Evolutionary conservation across 2,329 filamentous ascomycete species (phyloP), one percentile per base, ranked within the genome.

Genomic region (Ophidiomyces ophidiicola): DNA sequence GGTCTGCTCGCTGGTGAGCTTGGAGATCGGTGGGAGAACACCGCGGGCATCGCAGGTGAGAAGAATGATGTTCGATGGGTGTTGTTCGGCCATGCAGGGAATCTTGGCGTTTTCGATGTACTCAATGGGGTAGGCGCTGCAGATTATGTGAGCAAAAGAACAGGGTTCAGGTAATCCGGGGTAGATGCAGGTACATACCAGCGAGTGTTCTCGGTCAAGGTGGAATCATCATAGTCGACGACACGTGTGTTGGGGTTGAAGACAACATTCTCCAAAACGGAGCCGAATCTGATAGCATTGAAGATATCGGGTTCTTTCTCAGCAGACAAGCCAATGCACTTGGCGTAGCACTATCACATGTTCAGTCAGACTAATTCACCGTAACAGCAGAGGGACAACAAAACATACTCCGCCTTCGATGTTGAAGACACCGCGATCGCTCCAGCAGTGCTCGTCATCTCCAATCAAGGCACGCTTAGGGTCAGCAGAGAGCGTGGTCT

Each of bases 381-480:
- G 11, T 7, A 11, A 28, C 28, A 26, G 11, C n/a, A 5, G 26
- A 11, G 19, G 11, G 4, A 10, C 17, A 23, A n/a, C 26, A 18
- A 4, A 23, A 56, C 57, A 46, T 56, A 60, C 57, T 50, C 90
- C 90, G 55, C 90, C 90, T 70, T 98, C 90, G 44, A 98, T 98
- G 76, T 98, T 98, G 81, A 98, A 98, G 61, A 98, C 79, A 63
- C 90, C 90, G 43, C 67, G 77, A 61, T 98, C 90, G 53, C 80
- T 87, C 90, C 90, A 98, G 81, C 90, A 96, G 76, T 98, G 90
- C 80, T 98, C 90, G 60, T 98, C 90, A 56, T 98, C 90, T 61
- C 90, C 90, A 55, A 98, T 98, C 57, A 98, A 70, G 49, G 83
- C 79, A 61, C 90, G 87, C 73, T 94, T 92, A 55, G 87, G 86